Conservation (phyloP, 2,329 filamentous ascomycete species). For the Incumbomyces lentus region DNA sequence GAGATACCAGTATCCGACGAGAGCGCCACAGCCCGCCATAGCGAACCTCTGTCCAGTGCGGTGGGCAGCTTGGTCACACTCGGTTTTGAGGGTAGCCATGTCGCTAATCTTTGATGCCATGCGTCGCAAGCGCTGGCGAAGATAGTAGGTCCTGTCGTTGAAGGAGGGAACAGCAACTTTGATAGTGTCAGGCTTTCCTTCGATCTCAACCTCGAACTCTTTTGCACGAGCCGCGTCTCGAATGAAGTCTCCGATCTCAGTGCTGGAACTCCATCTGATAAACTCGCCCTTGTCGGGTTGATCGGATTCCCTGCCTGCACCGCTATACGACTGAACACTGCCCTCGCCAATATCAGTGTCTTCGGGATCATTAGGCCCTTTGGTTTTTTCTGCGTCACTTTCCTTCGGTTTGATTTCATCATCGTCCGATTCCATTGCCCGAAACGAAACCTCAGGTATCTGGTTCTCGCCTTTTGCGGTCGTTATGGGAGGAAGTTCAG, state of each 20-base stretch:
- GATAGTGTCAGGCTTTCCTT: constrained; percentile 58
- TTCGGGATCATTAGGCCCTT: constrained; percentile 22
- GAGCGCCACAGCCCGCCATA: constrained; percentile 62
- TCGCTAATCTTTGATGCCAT: constrained; percentile 57
- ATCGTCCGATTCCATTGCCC: constrained; percentile 63
- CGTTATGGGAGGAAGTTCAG: constrained; percentile 63
- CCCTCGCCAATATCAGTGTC: constrained; percentile 41
- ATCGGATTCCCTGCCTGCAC: constrained; percentile 52
- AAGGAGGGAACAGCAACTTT: constrained; percentile 76
- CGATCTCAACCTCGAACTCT: constrained; percentile 75
- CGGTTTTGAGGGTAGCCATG: constrained; percentile 64
- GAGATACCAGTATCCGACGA: constrained; percentile 69
- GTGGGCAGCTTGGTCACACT: constrained; percentile 71
- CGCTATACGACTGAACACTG: constrained; percentile 60
- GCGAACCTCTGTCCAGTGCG: constrained; percentile 68
- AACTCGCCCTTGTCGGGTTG: constrained; percentile 46
- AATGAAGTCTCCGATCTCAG: constrained; percentile 90
- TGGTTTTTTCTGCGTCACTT: constrained; percentile 24
- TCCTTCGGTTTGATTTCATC: constrained; percentile 39
- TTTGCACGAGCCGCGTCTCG: constrained; percentile 74
- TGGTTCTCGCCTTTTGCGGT: constrained; percentile 54
- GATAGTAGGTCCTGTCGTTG: constrained; percentile 79
- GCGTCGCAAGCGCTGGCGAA: constrained; percentile 65
- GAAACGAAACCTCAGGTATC: constrained; percentile 65
- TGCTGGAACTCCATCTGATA: constrained; percentile 79